A percentile compares a stretch with the other conserved stretches of the same genome.
Conservation (phyloP, 306 rosid species). For the Albizia julibrissin region DNA sequence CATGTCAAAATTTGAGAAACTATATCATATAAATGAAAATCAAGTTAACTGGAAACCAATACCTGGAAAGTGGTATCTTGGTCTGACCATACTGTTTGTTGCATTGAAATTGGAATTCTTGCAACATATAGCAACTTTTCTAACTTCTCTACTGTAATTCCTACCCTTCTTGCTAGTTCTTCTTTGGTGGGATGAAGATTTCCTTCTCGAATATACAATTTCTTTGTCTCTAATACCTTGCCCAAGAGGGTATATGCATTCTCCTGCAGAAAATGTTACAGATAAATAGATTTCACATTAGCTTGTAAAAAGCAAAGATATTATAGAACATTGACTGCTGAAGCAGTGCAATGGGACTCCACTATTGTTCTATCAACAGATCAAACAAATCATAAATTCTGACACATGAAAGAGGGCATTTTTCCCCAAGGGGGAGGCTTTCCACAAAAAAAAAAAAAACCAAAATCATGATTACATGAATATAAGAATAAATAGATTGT, state of each 20-base stretch:
- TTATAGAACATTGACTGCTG: not conserved
- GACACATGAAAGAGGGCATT: not conserved
- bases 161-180: constrained; percentile 70
- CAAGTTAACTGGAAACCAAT: constrained; percentile 27
- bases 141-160: constrained; percentile 75
- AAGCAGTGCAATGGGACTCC: not conserved
- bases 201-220: constrained; percentile 62
- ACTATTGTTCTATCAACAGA: constrained; percentile 22
- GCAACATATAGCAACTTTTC: constrained; percentile 56
- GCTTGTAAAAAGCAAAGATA: constrained; percentile 15
- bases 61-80: constrained; percentile 90
- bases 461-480: constrained; percentile 16
- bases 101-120: constrained; percentile 83
- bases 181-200: constrained; percentile 71
- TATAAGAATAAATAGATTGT: constrained; percentile 18
- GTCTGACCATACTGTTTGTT: constrained; percentile 80
- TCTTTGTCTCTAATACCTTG: constrained; percentile 74
- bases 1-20: constrained; percentile 2
- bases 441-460: not conserved
- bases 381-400: constrained; percentile 21
- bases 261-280: constrained; percentile 61
- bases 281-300: constrained; percentile 13
- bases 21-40: constrained; percentile 3
- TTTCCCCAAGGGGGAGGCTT: not conserved
- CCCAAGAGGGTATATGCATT: constrained; percentile 68